phyloP scores from a whole-genome alignment of 2,329 filamentous ascomycete species.

The Pseudogymnoascus sp. region DNA sequence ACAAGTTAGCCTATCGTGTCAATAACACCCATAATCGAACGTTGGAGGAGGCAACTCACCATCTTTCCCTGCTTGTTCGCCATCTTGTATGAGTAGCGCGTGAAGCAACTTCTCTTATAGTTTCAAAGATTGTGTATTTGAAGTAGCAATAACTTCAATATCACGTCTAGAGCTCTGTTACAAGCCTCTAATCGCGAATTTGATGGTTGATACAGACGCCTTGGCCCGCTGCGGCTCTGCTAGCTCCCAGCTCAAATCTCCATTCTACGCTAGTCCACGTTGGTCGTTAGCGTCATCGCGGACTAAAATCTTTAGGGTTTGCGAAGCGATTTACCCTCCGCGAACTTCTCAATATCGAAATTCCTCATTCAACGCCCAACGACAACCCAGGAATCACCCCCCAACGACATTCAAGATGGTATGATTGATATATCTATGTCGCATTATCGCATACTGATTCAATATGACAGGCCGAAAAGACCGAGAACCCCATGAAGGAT shows the following conservation, averaged over 20 bases:
- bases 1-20: slow-evolving; percentile 52
- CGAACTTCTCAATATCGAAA: slow-evolving; percentile 8
- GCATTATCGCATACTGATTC: slow-evolving; percentile 16
- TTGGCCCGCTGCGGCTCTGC: slow-evolving; percentile 10
- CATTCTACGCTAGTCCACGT: not conserved
- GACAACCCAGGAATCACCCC: slow-evolving; percentile 8
- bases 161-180: slow-evolving; percentile 18
- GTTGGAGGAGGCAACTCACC: slow-evolving; percentile 55
- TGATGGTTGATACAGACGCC: slow-evolving; percentile 7
- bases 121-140: slow-evolving; percentile 29
- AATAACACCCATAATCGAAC: slow-evolving; percentile 38
- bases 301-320: slow-evolving; percentile 11
- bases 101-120: slow-evolving; percentile 27
- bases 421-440: not conserved
- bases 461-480: slow-evolving; percentile 62
- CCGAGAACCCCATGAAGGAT: slow-evolving; percentile 98
- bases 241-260: slow-evolving; percentile 10
- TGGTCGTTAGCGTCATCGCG: not conserved
- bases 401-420: slow-evolving; percentile 13
- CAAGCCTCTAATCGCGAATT: slow-evolving; percentile 10
- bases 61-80: slow-evolving; percentile 98
- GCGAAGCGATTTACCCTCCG: slow-evolving; percentile 8
- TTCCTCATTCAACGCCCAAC: slow-evolving; percentile 1
- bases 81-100: slow-evolving; percentile 44
- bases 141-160: slow-evolving; percentile 26